Conservation (phyloP, 495 filamentous ascomycete species). For the Collariella sp. region DNA sequence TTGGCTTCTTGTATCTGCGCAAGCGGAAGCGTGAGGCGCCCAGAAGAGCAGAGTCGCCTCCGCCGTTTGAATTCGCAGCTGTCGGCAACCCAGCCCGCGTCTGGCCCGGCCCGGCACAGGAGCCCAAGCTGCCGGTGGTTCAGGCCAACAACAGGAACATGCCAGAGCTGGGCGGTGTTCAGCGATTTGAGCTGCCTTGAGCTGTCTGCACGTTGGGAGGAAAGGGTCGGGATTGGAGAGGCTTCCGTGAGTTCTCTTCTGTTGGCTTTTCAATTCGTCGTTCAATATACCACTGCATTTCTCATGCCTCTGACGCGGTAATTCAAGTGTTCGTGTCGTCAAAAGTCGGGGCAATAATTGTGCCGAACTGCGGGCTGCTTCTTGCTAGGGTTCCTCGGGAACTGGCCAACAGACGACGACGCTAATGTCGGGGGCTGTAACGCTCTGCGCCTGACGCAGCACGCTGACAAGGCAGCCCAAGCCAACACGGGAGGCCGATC, state of each 20-base stretch:
- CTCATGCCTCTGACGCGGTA: neutral
- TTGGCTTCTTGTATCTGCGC: slow-evolving; percentile 20
- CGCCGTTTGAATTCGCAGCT: slow-evolving; percentile 10
- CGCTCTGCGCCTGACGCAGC: neutral
- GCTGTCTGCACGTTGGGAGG: neutral
- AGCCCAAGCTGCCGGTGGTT: neutral
- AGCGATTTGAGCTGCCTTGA: neutral
- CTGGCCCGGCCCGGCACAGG: neutral
- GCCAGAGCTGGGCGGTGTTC: neutral
- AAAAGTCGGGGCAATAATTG: neutral
- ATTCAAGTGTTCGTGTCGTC: neutral
- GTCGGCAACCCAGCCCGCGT: neutral
- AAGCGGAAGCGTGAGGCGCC: slow-evolving; percentile 14
- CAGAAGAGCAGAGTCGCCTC: slow-evolving; percentile 16
- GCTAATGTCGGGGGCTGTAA: no score
- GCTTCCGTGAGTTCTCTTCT: neutral
- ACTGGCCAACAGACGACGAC: neutral
- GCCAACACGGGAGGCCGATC: slow-evolving; percentile 1
- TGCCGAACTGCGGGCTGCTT: no score
- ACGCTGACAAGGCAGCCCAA: neutral
- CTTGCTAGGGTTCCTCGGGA: neutral
- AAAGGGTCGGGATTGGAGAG: neutral
- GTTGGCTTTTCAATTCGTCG: no score
- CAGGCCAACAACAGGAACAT: neutral
- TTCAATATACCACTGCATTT: neutral